Percentiles rank a stretch among this genome's conserved stretches.
Conservation (phyloP, 2,329 filamentous ascomycete species). For the Venturia asperata region DNA sequence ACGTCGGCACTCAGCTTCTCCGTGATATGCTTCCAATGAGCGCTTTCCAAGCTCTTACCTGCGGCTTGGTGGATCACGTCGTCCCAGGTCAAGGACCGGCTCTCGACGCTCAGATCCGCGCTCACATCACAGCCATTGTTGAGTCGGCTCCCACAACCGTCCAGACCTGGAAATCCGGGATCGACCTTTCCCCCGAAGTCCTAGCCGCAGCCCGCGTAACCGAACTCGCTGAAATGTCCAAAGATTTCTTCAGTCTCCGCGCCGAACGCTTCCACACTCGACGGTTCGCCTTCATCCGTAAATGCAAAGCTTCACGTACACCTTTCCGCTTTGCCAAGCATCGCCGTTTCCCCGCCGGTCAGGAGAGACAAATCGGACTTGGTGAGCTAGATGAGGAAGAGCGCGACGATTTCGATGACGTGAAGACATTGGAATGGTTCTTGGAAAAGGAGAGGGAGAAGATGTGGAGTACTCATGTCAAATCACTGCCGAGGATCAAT, state of each 20-base stretch:
- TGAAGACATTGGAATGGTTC: conserved; percentile 10
- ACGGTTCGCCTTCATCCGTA: conserved; percentile 37
- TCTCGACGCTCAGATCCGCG: conserved; percentile 33
- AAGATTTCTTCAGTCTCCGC: conserved; percentile 38
- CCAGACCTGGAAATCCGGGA: conserved; percentile 32
- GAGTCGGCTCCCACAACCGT: background rate
- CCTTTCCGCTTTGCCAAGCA: conserved; percentile 38
- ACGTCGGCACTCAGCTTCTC: conserved; percentile 29
- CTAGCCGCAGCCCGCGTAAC: conserved; percentile 31
- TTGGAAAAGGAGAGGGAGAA: conserved; percentile 14
- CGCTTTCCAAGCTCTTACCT: conserved; percentile 32
- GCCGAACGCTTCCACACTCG: conserved; percentile 34
- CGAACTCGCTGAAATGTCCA: conserved; percentile 38
- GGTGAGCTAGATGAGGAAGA: conserved; percentile 43
- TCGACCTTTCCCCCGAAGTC: conserved; percentile 29
- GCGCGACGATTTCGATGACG: conserved; percentile 13
- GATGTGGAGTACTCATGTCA: conserved; percentile 1
- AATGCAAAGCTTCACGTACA: conserved; percentile 33
- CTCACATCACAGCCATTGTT: conserved; percentile 31
- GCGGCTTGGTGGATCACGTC: conserved; percentile 37
- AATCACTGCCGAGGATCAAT: background rate
- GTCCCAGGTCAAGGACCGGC: conserved; percentile 30
- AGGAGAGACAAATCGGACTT: background rate
- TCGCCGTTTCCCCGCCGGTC: conserved; percentile 24
- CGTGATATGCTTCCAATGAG: conserved; percentile 36